phyloP scores from a whole-genome alignment of 805 yeast species.

The Ogataea chonburiensis region DNA sequence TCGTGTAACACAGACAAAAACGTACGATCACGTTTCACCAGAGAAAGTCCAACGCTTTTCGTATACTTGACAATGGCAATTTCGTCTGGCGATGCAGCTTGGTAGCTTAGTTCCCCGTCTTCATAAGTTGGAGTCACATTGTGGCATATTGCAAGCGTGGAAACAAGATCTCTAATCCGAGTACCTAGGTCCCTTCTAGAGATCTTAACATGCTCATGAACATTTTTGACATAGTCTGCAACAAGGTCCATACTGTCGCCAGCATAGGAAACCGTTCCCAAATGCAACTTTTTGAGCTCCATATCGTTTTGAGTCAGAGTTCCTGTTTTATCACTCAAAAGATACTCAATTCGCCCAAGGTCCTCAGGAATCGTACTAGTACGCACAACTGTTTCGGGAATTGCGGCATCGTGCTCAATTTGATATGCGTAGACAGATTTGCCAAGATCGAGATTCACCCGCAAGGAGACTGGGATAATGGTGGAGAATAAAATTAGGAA shows the following conservation, averaged over 20 bases:
- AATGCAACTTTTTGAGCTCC: conserved; percentile 90
- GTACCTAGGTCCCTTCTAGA: conserved; percentile 68
- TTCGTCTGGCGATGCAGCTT: conserved; percentile 99
- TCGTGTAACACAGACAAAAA: conserved; percentile 67
- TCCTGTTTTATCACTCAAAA: conserved; percentile 93
- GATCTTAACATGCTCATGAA: conserved; percentile 32
- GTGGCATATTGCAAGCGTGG: conserved; percentile 91
- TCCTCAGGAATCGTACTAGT: conserved; percentile 98
- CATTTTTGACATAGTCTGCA: conserved; percentile 52
- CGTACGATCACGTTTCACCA: conserved; percentile 78
- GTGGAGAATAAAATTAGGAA: conserved; percentile 90
- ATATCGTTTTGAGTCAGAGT: conserved; percentile 97
- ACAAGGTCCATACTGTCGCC: conserved; percentile 92
- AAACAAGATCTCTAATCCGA: conserved; percentile 75
- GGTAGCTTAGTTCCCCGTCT: conserved; percentile 74
- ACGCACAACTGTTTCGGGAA: conserved; percentile 87
- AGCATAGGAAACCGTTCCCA: conserved; percentile 90
- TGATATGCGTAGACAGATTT: conserved; percentile 95
- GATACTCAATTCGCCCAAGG: conserved; percentile 90
- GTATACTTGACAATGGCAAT: conserved; percentile 94
- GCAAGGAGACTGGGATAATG: conserved; percentile 90
- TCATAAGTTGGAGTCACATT: conserved; percentile 93
- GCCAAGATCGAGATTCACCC: conserved; percentile 94
- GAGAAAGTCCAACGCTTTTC: conserved; percentile 77
- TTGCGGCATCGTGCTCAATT: conserved; percentile 81